Base-by-base conservation (phyloP, 176 grass and related monocot genomes). In the Aechmea fasciata region DNA sequence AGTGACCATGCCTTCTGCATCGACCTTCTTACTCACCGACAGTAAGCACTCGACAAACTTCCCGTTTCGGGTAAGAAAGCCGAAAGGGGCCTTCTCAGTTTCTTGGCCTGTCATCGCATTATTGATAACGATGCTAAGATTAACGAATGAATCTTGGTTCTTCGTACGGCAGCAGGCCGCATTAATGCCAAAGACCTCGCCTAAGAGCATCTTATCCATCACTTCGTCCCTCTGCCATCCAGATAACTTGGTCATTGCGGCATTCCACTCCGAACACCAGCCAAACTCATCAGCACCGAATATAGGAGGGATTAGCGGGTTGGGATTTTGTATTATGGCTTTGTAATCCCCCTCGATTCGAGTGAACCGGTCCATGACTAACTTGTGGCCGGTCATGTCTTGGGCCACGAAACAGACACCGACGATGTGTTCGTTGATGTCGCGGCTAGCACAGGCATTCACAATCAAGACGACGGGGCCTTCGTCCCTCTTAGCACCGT, bases 231-330 rank as follows among this genome's bases (percentile, higher is more conserved):
- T 86, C 26, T 69, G 71, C 86, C 84, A 97, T 69, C 93, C 93
- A 66, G 89, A 85, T 72, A 97, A 66, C 75, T 80, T 88, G 18
- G 81, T 82, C 93, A 97, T 97, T 17, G 93, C 86, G 69, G 77
- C 81, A 87, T 92, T 97, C 93, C 93, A 97, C 81, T 92, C 89
- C 11, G 86, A 81, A 49, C 93, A 97, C 93, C 89, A 97, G 49
- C 89, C 93, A 63, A 92, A 90, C 65, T 92, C 86, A 51, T 97
- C 93, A 48, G 89, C 78, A 74, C 84, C 89, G 74, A 97, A 97
- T 81, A 97, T 92, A 53, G 89, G 93, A 53, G 93, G 93, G 77
- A 97, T 97, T 9, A 97, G 76, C 3, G 83, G 81, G 59, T 84
- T 97, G 0, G 84, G 93, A 54, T 92, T 97, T 22, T 92, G 93